Base-by-base conservation (phyloP, 1,139 yeast species). In the Pichia sp. region DNA sequence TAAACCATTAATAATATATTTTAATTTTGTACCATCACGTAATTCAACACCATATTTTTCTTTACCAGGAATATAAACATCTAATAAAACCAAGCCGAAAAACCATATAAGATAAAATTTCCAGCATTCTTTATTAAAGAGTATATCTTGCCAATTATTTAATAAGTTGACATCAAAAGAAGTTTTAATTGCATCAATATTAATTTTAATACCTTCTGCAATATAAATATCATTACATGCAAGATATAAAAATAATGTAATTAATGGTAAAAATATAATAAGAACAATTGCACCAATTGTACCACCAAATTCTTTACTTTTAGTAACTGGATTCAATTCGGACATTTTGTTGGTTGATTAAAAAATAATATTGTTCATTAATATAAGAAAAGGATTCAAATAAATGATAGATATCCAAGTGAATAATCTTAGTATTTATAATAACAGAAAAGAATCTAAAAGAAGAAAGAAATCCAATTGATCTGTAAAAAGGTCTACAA, bases 1-100 rank as follows among this genome's bases (percentile, higher is more conserved):
- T 37, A 73, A 63, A 12, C 98, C 98, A 60, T 92, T 92, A 67
- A 92, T 85, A 58, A 82, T 82, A 67, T 92, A 92, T 30, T 62
- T 61, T 50, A 94, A 71, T 43, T 64, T 62, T 2, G 86, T 72
- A 2, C 92, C 94, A 59, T 89, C 96, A 55, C 97, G 73, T 50
- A 92, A 68, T 41, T 63, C 64, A 4, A 82, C 77, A 25, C 99
- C 99, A 36, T 74, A 59, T 53, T 79, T 70, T 30, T 63, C 60
- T 39, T 70, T 73, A 0, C 98, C 97, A 1, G 97, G 97, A 29
- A 87, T 66, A 9, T 81, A 55, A 16, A 74, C 60, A 61, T 87
- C 97, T 37, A 87, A 65, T 0, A 74, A 43, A 6, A 78, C 82
- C 49, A 92, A 70, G 0, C 71, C 71, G 44, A 71, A 70, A 59